Percentiles rank a stretch among this genome's conserved stretches.
Evolutionary conservation across 2,329 filamentous ascomycete genomes (phyloP).

Genomic region (Peltaster fructicola): DNA sequence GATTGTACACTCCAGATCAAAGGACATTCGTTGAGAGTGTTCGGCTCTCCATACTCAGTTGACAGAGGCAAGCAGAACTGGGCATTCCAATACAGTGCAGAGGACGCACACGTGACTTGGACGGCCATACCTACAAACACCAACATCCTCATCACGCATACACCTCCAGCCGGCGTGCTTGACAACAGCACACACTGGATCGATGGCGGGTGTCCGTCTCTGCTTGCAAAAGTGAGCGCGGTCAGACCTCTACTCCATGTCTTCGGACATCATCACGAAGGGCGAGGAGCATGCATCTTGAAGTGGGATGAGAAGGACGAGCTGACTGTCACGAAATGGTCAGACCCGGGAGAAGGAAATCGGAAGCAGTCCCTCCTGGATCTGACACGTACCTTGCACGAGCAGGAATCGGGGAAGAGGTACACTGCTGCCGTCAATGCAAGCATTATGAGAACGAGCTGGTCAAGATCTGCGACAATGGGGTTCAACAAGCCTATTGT

Average conservation of each 20-base stretch:
- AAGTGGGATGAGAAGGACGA: constrained; percentile 38
- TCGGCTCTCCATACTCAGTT: constrained; percentile 52
- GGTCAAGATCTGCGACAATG: constrained; percentile 31
- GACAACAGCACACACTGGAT: constrained; percentile 27
- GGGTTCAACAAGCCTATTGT: constrained; percentile 63
- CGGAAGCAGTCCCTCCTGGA: constrained; percentile 48
- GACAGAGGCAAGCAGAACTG: constrained; percentile 26
- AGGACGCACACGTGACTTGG: constrained; percentile 35
- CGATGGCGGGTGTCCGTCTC: constrained; percentile 42
- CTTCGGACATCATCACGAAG: constrained; percentile 57
- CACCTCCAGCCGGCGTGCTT: constrained; percentile 42
- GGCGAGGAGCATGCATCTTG: constrained; percentile 45
- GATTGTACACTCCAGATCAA: constrained; percentile 40
- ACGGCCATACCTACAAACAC: constrained; percentile 39
- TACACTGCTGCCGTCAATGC: constrained; percentile 73
- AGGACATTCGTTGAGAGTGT: constrained; percentile 45
- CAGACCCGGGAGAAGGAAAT: constrained; percentile 38
- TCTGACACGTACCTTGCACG: constrained; percentile 31
- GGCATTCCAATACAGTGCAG: constrained; percentile 47
- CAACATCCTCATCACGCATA: constrained; percentile 55
- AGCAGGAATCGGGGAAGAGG: constrained; percentile 33
- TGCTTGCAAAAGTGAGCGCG: constrained; percentile 39
- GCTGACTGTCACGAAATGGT: constrained; percentile 30
- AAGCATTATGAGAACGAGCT: constrained; percentile 51
- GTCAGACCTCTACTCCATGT: constrained; percentile 47